Evolutionary conservation across 2,329 filamentous ascomycete species (phyloP).

Genomic region (Curvularia verruculosa): DNA sequence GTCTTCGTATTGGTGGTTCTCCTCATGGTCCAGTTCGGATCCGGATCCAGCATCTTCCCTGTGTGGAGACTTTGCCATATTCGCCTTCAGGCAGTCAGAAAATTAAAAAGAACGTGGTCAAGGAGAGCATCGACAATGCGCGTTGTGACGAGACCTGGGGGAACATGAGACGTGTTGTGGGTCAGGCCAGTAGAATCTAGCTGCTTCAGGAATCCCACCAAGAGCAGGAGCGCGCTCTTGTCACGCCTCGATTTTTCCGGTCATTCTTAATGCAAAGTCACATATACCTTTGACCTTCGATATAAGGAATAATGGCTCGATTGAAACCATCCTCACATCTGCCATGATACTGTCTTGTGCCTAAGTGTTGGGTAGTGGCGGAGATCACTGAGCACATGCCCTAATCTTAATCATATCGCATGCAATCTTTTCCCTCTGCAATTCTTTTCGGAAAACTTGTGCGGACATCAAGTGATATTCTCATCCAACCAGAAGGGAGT

Average conservation of each 20-base stretch:
- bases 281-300: neutral
- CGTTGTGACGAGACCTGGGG: neutral
- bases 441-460: neutral
- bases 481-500: neutral
- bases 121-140: neutral
- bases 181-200: neutral
- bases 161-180: neutral
- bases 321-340: neutral
- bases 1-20: slow-evolving; percentile 12
- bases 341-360: neutral
- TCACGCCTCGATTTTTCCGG: neutral
- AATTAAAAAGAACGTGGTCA: neutral
- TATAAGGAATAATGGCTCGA: neutral
- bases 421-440: neutral
- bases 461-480: neutral
- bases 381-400: too few species aligned
- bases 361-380: too few species aligned
- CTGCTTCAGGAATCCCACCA: neutral
- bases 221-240: neutral
- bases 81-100: neutral
- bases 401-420: neutral
- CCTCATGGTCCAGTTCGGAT: slow-evolving; percentile 11
- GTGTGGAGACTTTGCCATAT: slow-evolving; percentile 7
- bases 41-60: neutral
- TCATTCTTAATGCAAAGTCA: neutral